Base-by-base conservation (phyloP, 108 stramenopile species). In the Mediolabrus comicus region DNA sequence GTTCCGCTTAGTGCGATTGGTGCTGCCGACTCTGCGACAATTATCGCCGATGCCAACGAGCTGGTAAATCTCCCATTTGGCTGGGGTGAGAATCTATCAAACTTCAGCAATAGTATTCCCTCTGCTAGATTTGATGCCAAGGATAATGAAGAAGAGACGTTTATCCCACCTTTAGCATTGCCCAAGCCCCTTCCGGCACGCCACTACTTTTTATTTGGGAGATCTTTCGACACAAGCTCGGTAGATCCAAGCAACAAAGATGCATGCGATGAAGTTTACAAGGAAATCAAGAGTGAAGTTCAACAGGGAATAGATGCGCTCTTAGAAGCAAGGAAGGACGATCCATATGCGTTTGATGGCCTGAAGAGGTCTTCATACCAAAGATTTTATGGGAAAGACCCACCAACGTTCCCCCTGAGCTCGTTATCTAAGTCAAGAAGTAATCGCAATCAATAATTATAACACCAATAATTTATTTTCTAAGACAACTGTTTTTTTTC, bases 1-100 rank as follows among this genome's bases (percentile, higher is more conserved):
- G 81, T 98, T 24, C 94, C 97, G 1, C 52, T 98, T 39, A 85
- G 85, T 66, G 95, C 95, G 6, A 83, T 97, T 19, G 97, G 97
- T 28, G 87, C 95, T 39, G 94, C 91, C 13, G 97, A 97, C 62
- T 79, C 79, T 63, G 79, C 78, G 29, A 71, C 80, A 36, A 77
- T 87, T 17, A 22, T 95, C n/a, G 36, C 88, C 19, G 91, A 94
- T 65, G 70, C 85, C 1, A 43, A 64, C 3, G 86, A 95, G 63
- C 32, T 95, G 25, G 32, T 85, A 2, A 59, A 89, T 27, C 28
- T 94, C 16, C 95, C 95, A 4, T 65, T 95, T 68, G 83, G 85
- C 12, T 39, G 93, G 4, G 96, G 96, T 33, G 86, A 88, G 14
- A 65, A 78, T 34, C 54, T 88, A 14, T 62, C 53, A 22, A 81